phyloP scores from a whole-genome alignment of 495 filamentous ascomycete species.

The Hyaloscypha bicolor region DNA sequence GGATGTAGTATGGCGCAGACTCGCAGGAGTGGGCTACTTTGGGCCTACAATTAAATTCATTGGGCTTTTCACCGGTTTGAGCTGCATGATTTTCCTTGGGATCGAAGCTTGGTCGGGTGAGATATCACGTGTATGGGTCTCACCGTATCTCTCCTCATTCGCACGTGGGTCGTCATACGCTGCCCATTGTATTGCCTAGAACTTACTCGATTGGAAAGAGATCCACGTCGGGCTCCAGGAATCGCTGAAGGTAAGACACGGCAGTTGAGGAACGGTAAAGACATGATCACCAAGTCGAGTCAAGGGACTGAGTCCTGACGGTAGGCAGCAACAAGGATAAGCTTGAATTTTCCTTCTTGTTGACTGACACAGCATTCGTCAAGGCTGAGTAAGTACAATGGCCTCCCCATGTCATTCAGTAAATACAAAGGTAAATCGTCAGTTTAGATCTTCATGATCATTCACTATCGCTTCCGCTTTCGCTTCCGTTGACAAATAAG shows the following conservation, averaged over 20 bases:
- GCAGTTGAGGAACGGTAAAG: background rate
- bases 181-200: background rate
- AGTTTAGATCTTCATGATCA: constrained; percentile 29
- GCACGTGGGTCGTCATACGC: background rate
- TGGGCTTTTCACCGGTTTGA: background rate
- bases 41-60: background rate
- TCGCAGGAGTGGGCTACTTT: background rate
- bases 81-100: background rate
- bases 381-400: constrained; percentile 10
- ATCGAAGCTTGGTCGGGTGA: background rate
- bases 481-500: background rate
- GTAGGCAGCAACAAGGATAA: background rate
- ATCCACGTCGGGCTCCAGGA: background rate
- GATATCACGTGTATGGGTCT: background rate
- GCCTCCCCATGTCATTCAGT: constrained; percentile 14
- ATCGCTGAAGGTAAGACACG: background rate
- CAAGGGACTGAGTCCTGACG: background rate
- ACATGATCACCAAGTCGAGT: constrained; percentile 3
- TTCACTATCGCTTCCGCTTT: constrained; percentile 8
- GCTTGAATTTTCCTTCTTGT: background rate
- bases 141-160: background rate
- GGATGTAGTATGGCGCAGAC: background rate
- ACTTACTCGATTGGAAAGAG: background rate
- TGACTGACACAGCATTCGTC: background rate
- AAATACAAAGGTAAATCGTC: constrained; percentile 13